Evolutionary conservation across 1,284 basidiomycete species (phyloP), one percentile per base, ranked within the genome.

Genomic region (Neolentinus lepideus): DNA sequence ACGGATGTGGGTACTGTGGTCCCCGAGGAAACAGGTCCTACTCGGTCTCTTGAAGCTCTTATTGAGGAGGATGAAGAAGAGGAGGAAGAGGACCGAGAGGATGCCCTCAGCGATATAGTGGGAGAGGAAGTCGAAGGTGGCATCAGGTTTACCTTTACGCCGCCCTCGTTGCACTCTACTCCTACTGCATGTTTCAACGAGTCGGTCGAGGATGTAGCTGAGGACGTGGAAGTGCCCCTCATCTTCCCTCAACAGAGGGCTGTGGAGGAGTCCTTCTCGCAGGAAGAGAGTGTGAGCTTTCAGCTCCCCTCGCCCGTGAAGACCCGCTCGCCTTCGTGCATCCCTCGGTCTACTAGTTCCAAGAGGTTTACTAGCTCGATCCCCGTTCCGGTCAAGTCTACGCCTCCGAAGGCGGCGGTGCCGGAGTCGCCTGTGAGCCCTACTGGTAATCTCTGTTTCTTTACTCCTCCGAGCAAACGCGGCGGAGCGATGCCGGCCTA

Each of bases 71-170:
- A 71, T 9, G 69, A 71, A 24, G 61, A 73, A 12, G 72, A 75
- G 56, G 73, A 75, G 22, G 73, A 74, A 14, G 70, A 73, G 19
- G 69, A 67, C 29, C 64, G 59, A 36, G 65, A 71, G 47, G 65
- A 64, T 19, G 69, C 74, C 26, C 75, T 76, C 12, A 73, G 76
- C 24, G 75, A 75, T 45, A 68, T 74, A 36, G 64, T 75, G 1
- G 75, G 75, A 14, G 77, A 81, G 56, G 73, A 69, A 47, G 74
- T 75, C 10, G 77, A 80, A 47, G 81, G 81, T 14, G 86, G 86
- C 11, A 85, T 89, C 64, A 82, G 77, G 60, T 87, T 88, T 60
- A 83, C 77, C 2, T 87, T 89, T 61, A 81, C 78, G 6, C 77
- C 80, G 12, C 82, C 84, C 6, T 25, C 47, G 4, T 9, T 11